Base-by-base conservation (phyloP, 352 stramenopile genomes). In the Blastocystis sp. region DNA sequence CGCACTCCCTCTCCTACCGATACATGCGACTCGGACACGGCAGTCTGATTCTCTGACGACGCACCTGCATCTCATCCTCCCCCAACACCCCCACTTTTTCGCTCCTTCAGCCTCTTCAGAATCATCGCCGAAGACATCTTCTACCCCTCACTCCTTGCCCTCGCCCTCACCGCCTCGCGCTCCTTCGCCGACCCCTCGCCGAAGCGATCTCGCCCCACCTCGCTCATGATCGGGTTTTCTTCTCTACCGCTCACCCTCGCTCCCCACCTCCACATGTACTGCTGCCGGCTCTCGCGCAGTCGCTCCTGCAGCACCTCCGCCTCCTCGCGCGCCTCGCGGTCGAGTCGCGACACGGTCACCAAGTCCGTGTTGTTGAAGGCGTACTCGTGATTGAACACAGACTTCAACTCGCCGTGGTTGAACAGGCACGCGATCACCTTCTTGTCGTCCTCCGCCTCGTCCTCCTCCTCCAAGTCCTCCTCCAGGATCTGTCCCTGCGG, bases 321-420 rank as follows among this genome's bases (percentile, higher is more conserved):
- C 43, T 84, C 74, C 45, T 84, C 52, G 2, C 74, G 34, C 2
- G 74, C 74, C 61, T 84, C 74, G 17, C 74, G 74, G 45, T 84
- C 74, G 14, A 84, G 38, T 38, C 74, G 53, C 11, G 74, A 67
- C 74, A 84, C 66, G 14, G 74, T 84, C 21, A 84, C 53, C 56
- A 84, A 2, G 53, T 84, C 74, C 0, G 74, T 84, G 53, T 84
- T 84, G 60, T 84, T 84, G 34, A 84, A 84, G 2, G 74, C 74
- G 34, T 40, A 93, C 65, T 96, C 94, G 88, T 98, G 95, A 89
- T 97, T 95, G 91, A 98, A 98, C n/a, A 98, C 93, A 4, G 93
- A 94, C 38, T 92, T 93, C n/a, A 98, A 90, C n/a, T 92, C 90
- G 14, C 93, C 94, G 84, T 92, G 91, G 45, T 92, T 94, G 76